These are phyloP conservation scores for Heteromeles arbutifolia DNA, from an alignment of 306 rosid species.

Conservation along the genomic window DNA sequence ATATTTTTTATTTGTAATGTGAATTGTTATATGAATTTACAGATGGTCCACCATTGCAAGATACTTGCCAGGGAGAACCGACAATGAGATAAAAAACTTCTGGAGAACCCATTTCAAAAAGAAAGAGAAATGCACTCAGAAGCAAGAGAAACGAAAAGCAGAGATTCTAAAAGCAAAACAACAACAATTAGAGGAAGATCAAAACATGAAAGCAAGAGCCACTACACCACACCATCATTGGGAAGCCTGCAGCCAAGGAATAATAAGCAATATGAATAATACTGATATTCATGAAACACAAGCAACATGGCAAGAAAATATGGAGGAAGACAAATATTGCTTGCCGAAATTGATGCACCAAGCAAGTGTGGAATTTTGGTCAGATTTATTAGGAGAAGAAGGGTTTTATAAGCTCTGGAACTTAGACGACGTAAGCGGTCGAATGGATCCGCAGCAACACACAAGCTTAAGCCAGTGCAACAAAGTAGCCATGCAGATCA, in stretches of 20 bases:
- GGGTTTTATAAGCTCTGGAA: constrained; percentile 39
- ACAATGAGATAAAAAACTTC: constrained; percentile 67
- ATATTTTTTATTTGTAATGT: background rate
- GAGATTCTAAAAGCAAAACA: constrained; percentile 20
- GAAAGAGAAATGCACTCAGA: constrained; percentile 30
- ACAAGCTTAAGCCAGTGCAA: constrained; percentile 4
- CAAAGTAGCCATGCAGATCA: constrained; percentile 6
- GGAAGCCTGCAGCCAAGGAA: background rate
- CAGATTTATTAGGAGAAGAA: background rate
- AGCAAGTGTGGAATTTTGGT: constrained; percentile 22
- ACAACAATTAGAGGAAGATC: constrained; percentile 9
- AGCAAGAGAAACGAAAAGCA: constrained; percentile 27
- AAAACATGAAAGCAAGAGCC: background rate
- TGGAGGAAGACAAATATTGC: background rate
- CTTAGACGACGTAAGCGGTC: constrained; percentile 21
- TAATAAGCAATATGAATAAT: background rate
- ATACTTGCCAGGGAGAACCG: constrained; percentile 78
- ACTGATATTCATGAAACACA: background rate
- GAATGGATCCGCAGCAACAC: background rate
- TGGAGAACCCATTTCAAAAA: constrained; percentile 72
- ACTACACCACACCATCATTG: background rate
- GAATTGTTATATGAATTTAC: background rate
- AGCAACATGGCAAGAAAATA: background rate
- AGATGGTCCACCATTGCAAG: constrained; percentile 84
- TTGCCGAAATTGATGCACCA: constrained; percentile 15